Conservation (phyloP, 2,329 filamentous ascomycete species). For the Ceratocystis papillata region DNA sequence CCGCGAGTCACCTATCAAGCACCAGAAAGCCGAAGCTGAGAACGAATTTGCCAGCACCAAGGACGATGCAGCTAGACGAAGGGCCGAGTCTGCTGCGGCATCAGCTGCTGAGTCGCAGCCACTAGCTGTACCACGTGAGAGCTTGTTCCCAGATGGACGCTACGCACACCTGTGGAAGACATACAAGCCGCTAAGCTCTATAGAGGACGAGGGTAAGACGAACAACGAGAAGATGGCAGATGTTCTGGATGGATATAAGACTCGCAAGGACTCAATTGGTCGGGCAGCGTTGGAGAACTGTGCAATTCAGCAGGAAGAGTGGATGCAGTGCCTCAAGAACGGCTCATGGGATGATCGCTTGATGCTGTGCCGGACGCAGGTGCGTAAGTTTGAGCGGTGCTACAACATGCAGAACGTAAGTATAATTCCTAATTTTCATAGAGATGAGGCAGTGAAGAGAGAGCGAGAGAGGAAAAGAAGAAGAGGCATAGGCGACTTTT, state of each 20-base stretch:
- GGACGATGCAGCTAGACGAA: constrained; percentile 25
- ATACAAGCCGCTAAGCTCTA: constrained; percentile 61
- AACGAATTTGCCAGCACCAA: constrained; percentile 19
- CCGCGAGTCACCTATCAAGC: constrained; percentile 67
- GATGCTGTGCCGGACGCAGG: constrained; percentile 72
- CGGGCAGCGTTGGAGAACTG: constrained; percentile 87
- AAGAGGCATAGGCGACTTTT: neutral
- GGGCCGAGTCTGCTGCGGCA: constrained; percentile 24
- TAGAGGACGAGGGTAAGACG: constrained; percentile 58
- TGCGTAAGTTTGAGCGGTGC: constrained; percentile 69
- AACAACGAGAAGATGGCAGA: constrained; percentile 72
- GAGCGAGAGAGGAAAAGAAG: neutral
- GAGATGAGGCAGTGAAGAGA: neutral
- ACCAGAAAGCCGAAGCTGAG: constrained; percentile 33
- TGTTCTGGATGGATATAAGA: constrained; percentile 74
- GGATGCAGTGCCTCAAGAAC: constrained; percentile 68
- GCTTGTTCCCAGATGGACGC: constrained; percentile 49
- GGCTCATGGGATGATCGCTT: constrained; percentile 58
- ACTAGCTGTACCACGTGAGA: constrained; percentile 38
- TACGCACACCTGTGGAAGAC: constrained; percentile 85
- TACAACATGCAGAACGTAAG: constrained; percentile 75
- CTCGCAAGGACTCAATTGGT: constrained; percentile 66
- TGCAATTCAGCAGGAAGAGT: constrained; percentile 70
- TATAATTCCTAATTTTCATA: neutral
- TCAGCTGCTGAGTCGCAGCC: constrained; percentile 23